Conservation (phyloP, 1,139 yeast species). For the Dujonia santamariae region DNA sequence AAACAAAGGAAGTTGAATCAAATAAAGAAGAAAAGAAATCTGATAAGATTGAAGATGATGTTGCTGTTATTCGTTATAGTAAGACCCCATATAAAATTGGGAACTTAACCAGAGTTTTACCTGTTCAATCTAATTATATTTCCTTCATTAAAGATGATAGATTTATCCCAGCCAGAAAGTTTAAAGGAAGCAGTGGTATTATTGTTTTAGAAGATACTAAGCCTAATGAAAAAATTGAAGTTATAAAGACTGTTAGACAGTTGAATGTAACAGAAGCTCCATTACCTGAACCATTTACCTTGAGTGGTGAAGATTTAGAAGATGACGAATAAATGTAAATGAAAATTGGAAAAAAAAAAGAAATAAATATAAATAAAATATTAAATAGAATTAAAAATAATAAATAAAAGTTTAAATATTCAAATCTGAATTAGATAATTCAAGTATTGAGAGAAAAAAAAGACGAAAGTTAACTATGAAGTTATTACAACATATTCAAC, state of each 20-base stretch:
- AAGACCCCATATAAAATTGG: conserved; percentile 65
- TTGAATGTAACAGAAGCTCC: conserved; percentile 84
- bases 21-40: conserved; percentile 23
- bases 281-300: conserved; percentile 79
- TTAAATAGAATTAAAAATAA: neutral
- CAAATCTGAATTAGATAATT: conserved; percentile 1
- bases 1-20: conserved; percentile 30
- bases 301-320: conserved; percentile 50
- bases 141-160: conserved; percentile 74
- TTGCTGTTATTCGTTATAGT: conserved; percentile 38
- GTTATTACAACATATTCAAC: neutral
- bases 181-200: conserved; percentile 78
- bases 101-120: conserved; percentile 86
- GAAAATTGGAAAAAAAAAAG: neutral
- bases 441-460: neutral
- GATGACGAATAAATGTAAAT: conserved; percentile 21
- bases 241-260: conserved; percentile 85
- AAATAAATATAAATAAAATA: neutral
- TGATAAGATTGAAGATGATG: conserved; percentile 22
- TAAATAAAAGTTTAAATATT: neutral
- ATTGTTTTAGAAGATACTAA: conserved; percentile 70
- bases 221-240: conserved; percentile 63
- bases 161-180: conserved; percentile 79
- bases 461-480: neutral
- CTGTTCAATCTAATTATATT: conserved; percentile 83